A percentile compares a stretch with the other conserved stretches of the same genome.
Conservation (phyloP, 441 rosid species). For the Croton setiger region DNA sequence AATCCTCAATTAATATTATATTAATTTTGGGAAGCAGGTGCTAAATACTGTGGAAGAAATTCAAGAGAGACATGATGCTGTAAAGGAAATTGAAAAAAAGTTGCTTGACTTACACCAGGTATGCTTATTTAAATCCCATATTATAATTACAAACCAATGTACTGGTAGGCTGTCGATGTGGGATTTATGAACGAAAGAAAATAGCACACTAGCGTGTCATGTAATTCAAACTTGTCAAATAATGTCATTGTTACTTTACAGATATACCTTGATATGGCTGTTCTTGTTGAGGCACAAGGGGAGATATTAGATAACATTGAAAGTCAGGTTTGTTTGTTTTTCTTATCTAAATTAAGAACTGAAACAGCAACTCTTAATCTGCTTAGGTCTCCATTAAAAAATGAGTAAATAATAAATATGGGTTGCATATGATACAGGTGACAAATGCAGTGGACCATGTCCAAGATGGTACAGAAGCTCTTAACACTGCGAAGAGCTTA, state of each 20-base stretch:
- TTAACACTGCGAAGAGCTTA: conserved; percentile 45
- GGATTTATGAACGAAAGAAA: too few species aligned
- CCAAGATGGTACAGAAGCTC: conserved; percentile 52
- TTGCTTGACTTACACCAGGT: conserved; percentile 94
- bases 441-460: conserved; percentile 56
- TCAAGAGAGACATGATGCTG: conserved; percentile 96
- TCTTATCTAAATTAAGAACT: too few species aligned
- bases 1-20: too few species aligned
- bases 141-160: too few species aligned
- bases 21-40: conserved; percentile 42
- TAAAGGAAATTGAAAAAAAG: conserved; percentile 81
- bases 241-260: conserved; percentile 25
- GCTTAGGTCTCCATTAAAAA: too few species aligned
- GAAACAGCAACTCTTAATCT: too few species aligned
- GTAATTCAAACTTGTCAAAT: conserved; percentile 17
- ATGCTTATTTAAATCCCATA: too few species aligned
- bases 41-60: conserved; percentile 82
- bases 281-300: conserved; percentile 90
- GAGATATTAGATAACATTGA: conserved; percentile 92
- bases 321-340: conserved; percentile 68
- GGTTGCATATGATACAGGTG: too few species aligned
- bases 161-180: too few species aligned
- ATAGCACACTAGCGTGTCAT: too few species aligned
- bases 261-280: conserved; percentile 95
- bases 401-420: too few species aligned